Evolutionary conservation across 805 yeast species (phyloP), one percentile per base, ranked within the genome.

Genomic region (Ascoidea rubescens): DNA sequence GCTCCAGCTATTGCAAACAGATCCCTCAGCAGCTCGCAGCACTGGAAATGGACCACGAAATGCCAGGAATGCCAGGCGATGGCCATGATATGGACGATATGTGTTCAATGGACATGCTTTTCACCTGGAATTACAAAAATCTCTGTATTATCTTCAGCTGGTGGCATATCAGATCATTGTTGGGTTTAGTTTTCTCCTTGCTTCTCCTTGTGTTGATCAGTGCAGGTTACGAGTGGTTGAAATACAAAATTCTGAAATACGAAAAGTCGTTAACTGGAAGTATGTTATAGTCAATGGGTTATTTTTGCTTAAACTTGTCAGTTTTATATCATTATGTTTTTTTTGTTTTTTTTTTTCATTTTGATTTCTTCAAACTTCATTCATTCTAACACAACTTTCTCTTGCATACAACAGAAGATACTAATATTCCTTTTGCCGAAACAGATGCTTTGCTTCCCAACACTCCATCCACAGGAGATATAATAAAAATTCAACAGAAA

Each of bases 41-140:
- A 12, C 21, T 5, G 28, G 37, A 12, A 31, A 53, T 59, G 48
- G 57, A 46, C 16, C 57, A 56, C 49, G 10, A 45, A 21, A 60
- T 57, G 60, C 59, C 54, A 47, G 60, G 60, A 52, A 46, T 58
- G 60, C 54, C 56, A n/a, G 63, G 62, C 32, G 68, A 64, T 44
- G 68, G 64, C 67, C 78, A 83, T 57, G 71, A 75, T n/a, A 78
- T 76, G 82, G 73, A 75, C 62, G 73, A 68, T 64, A 52, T 48
- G 48, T 56, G 56, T 10, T 28, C 37, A 32, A 48, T 45, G 51
- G 48, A 64, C 63, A 87, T 85, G 93, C 59, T 83, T 5, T 83
- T 87, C 62, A 84, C 89, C 5, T 87, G 93, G 90, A 79, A 80
- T 55, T 82, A 84, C 67, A 68, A 75, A 50, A 77, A 86, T 62